phyloP scores from a whole-genome alignment of 768 basidiomycete species.

The Polyporus arcularius region DNA sequence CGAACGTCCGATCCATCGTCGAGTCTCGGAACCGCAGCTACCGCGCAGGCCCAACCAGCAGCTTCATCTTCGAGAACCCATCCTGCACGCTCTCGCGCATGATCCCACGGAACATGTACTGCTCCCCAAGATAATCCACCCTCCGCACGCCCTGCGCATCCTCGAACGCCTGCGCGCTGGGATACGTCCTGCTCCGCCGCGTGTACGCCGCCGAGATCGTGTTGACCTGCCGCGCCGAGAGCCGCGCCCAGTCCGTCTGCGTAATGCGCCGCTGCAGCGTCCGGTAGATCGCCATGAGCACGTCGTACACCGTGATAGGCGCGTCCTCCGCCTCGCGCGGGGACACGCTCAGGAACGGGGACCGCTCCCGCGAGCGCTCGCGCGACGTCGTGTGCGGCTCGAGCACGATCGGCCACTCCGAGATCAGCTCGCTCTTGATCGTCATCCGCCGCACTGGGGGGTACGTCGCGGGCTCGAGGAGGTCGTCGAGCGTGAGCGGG shows the following conservation, averaged over 20 bases:
- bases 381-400: conserved; percentile 28
- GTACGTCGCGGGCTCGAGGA: conserved; percentile 54
- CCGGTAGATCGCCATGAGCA: conserved; percentile 52
- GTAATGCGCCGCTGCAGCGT: conserved; percentile 43
- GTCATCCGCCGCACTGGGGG: conserved; percentile 55
- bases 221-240: conserved; percentile 30
- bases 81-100: conserved; percentile 26
- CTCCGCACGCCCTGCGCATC: conserved; percentile 41
- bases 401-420: conserved; percentile 64
- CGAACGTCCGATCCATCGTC: background rate
- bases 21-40: background rate
- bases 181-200: conserved; percentile 33
- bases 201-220: conserved; percentile 40
- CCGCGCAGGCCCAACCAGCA: conserved; percentile 19
- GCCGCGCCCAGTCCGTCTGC: conserved; percentile 37
- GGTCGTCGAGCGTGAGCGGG: conserved; percentile 45
- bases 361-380: conserved; percentile 16
- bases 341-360: conserved; percentile 22
- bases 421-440: conserved; percentile 57
- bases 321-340: conserved; percentile 31
- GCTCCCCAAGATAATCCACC: conserved; percentile 40
- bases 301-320: conserved; percentile 57
- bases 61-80: conserved; percentile 26
- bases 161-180: conserved; percentile 33
- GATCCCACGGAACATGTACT: conserved; percentile 39